Evolutionary conservation across 2,329 filamentous ascomycete species (phyloP).

Genomic region (Cordyceps fumosorosea): DNA sequence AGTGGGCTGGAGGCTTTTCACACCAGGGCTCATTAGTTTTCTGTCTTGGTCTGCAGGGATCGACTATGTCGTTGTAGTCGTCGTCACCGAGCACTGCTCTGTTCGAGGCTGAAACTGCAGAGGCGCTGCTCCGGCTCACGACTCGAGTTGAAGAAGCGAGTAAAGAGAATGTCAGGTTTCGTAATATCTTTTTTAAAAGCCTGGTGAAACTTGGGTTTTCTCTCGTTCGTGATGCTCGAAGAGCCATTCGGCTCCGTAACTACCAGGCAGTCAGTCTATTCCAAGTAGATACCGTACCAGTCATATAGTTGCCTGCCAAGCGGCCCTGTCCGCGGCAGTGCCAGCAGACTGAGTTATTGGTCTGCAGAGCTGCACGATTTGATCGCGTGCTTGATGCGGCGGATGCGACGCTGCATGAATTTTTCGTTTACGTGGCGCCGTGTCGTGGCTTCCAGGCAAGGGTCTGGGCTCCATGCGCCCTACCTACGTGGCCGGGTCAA

Average conservation of each 20-base stretch:
- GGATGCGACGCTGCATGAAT: background rate
- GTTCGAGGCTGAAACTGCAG: too few species aligned
- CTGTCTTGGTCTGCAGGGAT: too few species aligned
- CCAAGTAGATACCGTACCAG: background rate
- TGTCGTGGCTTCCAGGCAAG: background rate
- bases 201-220: too few species aligned
- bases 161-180: too few species aligned
- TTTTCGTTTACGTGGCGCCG: background rate
- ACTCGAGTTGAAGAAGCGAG: too few species aligned
- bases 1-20: background rate
- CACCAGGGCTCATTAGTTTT: too few species aligned
- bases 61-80: too few species aligned
- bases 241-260: background rate
- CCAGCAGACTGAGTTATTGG: background rate
- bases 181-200: too few species aligned
- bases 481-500: background rate
- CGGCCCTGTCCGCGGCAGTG: background rate
- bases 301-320: background rate
- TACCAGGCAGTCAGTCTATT: background rate
- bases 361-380: background rate
- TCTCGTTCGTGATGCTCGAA: too few species aligned
- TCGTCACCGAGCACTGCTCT: too few species aligned
- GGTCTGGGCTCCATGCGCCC: background rate
- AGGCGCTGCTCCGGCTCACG: too few species aligned
- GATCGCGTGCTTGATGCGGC: conserved; percentile 4